Conservation (phyloP, 441 rosid genomes). For the Pelargonium fulgidum region DNA sequence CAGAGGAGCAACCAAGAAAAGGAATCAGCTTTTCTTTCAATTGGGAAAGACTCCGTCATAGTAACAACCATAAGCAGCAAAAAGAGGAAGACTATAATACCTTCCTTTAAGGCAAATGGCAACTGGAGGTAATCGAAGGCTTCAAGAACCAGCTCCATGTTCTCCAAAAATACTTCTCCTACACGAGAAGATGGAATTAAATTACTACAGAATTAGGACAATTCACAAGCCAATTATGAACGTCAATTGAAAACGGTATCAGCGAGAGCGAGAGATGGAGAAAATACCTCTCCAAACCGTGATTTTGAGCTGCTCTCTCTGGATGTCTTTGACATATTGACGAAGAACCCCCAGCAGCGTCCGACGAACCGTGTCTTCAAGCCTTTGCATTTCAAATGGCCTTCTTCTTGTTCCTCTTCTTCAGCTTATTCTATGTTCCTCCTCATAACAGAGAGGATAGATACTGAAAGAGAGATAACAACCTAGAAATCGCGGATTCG, state of each 20-base stretch:
- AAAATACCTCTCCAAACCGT: conserved; percentile 52
- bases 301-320: conserved; percentile 72
- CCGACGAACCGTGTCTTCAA: conserved; percentile 66
- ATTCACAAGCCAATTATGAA: neutral
- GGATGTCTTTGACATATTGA: conserved; percentile 73
- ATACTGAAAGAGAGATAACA: neutral
- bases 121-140: conserved; percentile 86
- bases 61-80: neutral
- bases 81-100: conserved; percentile 21
- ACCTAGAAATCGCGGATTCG: too few relatives aligned
- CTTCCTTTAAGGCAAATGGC: conserved; percentile 74
- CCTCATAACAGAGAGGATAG: neutral
- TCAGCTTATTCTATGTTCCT: neutral
- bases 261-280: neutral
- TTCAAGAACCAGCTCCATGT: conserved; percentile 76
- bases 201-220: neutral
- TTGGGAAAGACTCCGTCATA: neutral
- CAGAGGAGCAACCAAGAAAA: neutral
- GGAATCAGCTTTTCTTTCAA: neutral
- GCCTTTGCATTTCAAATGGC: conserved; percentile 33
- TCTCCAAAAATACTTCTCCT: conserved; percentile 65
- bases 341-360: conserved; percentile 70
- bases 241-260: neutral
- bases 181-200: neutral
- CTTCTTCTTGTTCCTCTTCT: neutral